A percentile compares a stretch with the other conserved stretches of the same genome.
Conservation (phyloP, 2,329 filamentous ascomycete genomes). For the Aspergillus fumigatiaffinis region DNA sequence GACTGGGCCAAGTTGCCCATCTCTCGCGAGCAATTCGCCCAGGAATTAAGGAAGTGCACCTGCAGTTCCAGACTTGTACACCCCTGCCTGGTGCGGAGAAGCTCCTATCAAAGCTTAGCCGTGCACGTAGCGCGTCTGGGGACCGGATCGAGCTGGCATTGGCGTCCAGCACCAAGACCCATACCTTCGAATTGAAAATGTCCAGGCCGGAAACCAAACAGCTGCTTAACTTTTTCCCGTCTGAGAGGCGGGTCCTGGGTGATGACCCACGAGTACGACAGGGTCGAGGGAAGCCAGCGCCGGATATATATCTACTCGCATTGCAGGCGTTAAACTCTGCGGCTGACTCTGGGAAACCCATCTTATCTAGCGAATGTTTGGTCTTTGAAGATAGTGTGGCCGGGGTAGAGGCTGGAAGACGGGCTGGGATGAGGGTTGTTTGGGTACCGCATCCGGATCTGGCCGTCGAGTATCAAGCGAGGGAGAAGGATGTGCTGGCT, state of each 20-base stretch:
- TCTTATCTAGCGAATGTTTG: slow-evolving; percentile 28
- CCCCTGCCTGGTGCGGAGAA: slow-evolving; percentile 20
- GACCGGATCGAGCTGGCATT: slow-evolving; percentile 18
- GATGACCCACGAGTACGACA: slow-evolving; percentile 19
- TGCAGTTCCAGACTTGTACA: slow-evolving; percentile 24
- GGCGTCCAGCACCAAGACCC: slow-evolving; percentile 20
- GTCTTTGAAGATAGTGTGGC: slow-evolving; percentile 34
- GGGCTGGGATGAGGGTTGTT: slow-evolving; percentile 33
- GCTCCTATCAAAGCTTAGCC: slow-evolving; percentile 16
- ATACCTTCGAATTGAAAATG: slow-evolving; percentile 20
- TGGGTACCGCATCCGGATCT: slow-evolving; percentile 32
- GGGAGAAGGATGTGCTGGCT: slow-evolving; percentile 10
- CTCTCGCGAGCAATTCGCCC: slow-evolving; percentile 26
- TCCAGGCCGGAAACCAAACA: slow-evolving; percentile 16
- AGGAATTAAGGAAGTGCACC: slow-evolving; percentile 25
- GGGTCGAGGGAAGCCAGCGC: slow-evolving; percentile 24
- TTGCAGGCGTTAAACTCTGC: slow-evolving; percentile 17
- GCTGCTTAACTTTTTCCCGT: slow-evolving; percentile 13
- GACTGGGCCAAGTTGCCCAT: slow-evolving; percentile 30
- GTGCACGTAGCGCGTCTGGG: slow-evolving; percentile 7
- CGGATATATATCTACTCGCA: slow-evolving; percentile 24
- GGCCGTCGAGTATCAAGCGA: slow-evolving; percentile 31
- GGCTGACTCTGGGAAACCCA: neutral
- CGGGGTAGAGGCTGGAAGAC: slow-evolving; percentile 29
- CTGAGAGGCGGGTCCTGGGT: slow-evolving; percentile 13